These are phyloP conservation scores for Hyaloscypha hepaticicola DNA, from an alignment of 495 filamentous ascomycete species.

Conservation along the genomic window DNA sequence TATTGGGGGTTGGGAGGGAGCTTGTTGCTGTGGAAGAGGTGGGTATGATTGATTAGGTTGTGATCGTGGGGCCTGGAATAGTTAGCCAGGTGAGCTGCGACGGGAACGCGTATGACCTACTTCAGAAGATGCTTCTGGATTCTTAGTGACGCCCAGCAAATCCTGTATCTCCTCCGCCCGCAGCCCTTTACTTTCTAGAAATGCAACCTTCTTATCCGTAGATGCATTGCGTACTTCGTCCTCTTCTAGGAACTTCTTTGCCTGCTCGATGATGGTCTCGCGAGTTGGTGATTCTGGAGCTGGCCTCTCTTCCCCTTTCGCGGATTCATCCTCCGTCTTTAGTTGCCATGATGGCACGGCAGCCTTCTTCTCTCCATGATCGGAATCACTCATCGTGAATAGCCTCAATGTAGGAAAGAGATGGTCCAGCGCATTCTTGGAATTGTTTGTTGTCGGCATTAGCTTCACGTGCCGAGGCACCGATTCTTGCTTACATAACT, in stretches of 20 bases:
- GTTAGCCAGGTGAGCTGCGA: neutral
- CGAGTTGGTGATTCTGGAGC: slow-evolving; percentile 23
- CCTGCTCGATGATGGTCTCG: slow-evolving; percentile 61
- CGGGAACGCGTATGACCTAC: neutral
- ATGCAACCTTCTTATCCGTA: slow-evolving; percentile 70
- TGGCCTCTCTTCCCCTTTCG: slow-evolving; percentile 11
- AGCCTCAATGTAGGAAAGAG: neutral
- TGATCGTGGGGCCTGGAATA: neutral
- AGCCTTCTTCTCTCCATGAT: slow-evolving; percentile 21
- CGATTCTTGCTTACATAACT: slow-evolving; percentile 15
- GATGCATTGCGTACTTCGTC: slow-evolving; percentile 69
- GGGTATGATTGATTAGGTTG: slow-evolving; percentile 20
- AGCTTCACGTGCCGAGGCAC: slow-evolving; percentile 21
- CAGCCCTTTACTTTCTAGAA: slow-evolving; percentile 79
- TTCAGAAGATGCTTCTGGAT: slow-evolving; percentile 24
- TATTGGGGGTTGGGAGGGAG: slow-evolving; percentile 71
- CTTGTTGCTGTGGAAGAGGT: slow-evolving; percentile 26
- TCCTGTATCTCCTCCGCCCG: slow-evolving; percentile 63
- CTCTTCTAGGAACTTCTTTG: slow-evolving; percentile 76
- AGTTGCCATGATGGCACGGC: slow-evolving; percentile 27
- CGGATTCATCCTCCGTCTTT: slow-evolving; percentile 13
- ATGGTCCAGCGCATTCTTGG: slow-evolving; percentile 3
- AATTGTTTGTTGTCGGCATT: slow-evolving; percentile 16
- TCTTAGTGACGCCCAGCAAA: slow-evolving; percentile 50
- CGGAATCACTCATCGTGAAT: slow-evolving; percentile 31